Evolutionary conservation across 2,329 filamentous ascomycete species (phyloP).

Genomic region (Thermoascus crustaceus): DNA sequence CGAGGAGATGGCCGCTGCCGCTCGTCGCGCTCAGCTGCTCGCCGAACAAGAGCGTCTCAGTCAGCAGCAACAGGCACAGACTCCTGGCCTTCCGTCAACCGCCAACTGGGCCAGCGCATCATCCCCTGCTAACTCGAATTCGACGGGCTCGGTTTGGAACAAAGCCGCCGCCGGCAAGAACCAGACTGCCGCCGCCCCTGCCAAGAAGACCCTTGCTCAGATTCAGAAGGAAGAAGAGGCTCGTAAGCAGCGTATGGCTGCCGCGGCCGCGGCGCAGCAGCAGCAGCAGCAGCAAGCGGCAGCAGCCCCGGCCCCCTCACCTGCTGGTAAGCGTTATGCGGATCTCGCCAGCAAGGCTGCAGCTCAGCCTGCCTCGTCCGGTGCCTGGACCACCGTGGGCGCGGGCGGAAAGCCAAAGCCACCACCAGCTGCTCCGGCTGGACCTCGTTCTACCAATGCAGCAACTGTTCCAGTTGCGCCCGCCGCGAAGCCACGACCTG

Average conservation of each 20-base stretch:
- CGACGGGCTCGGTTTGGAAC: constrained; percentile 42
- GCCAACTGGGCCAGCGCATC: constrained; percentile 78
- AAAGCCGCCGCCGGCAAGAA: constrained; percentile 41
- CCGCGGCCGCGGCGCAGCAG: constrained; percentile 42
- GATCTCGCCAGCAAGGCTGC: constrained; percentile 78
- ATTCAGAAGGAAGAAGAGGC: constrained; percentile 95
- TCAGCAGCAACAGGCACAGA: constrained; percentile 56
- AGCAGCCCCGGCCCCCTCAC: constrained; percentile 33
- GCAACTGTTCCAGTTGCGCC: constrained; percentile 32
- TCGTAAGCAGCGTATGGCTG: constrained; percentile 67
- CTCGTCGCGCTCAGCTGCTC: constrained; percentile 58
- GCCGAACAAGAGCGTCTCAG: constrained; percentile 70
- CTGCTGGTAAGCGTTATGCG: constrained; percentile 77
- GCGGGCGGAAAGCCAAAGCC: constrained; percentile 85
- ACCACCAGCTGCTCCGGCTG: constrained; percentile 43
- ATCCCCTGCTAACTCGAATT: constrained; percentile 58
- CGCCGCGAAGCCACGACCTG: constrained; percentile 45
- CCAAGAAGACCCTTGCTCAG: constrained; percentile 86
- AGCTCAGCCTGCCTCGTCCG: constrained; percentile 37
- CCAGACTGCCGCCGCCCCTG: constrained; percentile 30
- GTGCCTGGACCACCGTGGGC: constrained; percentile 90
- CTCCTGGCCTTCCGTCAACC: constrained; percentile 73
- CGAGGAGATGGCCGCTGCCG: constrained; percentile 70
- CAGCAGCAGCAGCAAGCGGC: constrained; percentile 33
- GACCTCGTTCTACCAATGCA: constrained; percentile 42